phyloP scores from a whole-genome alignment of 169 alveolate genomes.

The Eimeria maxima region DNA sequence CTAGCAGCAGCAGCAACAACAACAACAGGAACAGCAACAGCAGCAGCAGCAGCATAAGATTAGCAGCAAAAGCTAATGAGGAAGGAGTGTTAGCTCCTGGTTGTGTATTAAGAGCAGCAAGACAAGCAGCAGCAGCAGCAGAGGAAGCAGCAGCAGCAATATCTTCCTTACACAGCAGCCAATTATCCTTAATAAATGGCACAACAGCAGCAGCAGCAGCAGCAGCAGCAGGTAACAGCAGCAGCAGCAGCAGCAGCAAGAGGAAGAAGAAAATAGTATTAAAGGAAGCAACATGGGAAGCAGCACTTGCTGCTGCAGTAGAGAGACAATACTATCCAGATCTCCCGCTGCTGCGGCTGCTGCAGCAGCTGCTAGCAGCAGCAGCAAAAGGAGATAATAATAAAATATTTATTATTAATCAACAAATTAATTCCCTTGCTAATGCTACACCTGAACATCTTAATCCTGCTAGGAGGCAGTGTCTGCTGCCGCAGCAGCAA shows the following conservation, averaged over 20 bases:
- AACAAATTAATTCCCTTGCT: not conserved
- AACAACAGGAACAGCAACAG: not conserved
- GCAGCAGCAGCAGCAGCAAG: not conserved
- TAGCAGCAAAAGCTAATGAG: not conserved
- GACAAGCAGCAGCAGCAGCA: too few species aligned
- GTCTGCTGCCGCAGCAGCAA: not conserved
- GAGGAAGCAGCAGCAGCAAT: too few species aligned
- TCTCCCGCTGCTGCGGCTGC: slow-evolving; percentile 77
- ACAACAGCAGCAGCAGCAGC: not conserved
- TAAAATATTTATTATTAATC: not conserved
- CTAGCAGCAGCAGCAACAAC: too few species aligned
- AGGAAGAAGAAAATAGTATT: slow-evolving; percentile 3
- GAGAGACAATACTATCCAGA: slow-evolving; percentile 67
- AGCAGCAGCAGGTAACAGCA: not conserved
- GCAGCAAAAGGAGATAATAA: not conserved
- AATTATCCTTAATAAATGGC: slow-evolving; percentile 48
- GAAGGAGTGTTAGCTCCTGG: not conserved
- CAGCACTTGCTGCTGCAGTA: slow-evolving; percentile 39
- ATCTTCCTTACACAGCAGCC: not conserved
- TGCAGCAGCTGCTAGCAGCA: slow-evolving; percentile 73
- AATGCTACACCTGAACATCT: not conserved
- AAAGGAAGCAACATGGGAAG: slow-evolving; percentile 1
- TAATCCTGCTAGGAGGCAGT: not conserved
- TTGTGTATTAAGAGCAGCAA: not conserved
- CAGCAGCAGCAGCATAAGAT: not conserved